Conservation (phyloP, 2,329 filamentous ascomycete genomes). For the Curvularia verruculosa region DNA sequence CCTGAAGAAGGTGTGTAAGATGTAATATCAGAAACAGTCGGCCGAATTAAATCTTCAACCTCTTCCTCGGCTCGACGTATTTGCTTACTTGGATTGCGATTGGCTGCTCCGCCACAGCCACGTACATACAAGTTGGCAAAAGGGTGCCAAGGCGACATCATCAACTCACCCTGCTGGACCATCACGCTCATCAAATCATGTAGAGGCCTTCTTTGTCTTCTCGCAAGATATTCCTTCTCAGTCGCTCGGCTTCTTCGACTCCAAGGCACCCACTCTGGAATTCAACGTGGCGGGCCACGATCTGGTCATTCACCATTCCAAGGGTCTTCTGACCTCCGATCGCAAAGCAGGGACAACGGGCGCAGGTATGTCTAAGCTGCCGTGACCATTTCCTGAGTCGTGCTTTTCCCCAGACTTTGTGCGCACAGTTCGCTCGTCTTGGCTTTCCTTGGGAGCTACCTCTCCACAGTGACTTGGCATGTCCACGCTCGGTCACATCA, state of each 20-base stretch:
- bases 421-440: slow-evolving; percentile 24
- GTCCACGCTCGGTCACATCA: not conserved
- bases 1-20: slow-evolving; percentile 63
- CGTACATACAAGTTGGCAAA: not conserved
- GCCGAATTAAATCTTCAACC: slow-evolving; percentile 19
- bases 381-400: slow-evolving; percentile 20
- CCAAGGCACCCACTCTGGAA: slow-evolving; percentile 68
- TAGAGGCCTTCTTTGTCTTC: slow-evolving; percentile 90
- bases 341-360: slow-evolving; percentile 76
- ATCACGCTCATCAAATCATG: slow-evolving; percentile 24
- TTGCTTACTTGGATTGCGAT: slow-evolving; percentile 23
- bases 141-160: not conserved
- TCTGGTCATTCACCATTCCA: slow-evolving; percentile 81
- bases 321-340: slow-evolving; percentile 77
- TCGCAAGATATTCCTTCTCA: slow-evolving; percentile 73
- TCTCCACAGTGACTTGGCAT: not conserved
- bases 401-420: slow-evolving; percentile 17
- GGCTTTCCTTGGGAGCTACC: slow-evolving; percentile 27
- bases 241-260: slow-evolving; percentile 78
- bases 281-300: slow-evolving; percentile 72
- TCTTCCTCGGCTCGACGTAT: slow-evolving; percentile 27
- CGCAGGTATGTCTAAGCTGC: slow-evolving; percentile 57
- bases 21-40: slow-evolving; percentile 1
- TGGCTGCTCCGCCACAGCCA: slow-evolving; percentile 17
- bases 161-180: not conserved